Percentiles rank a stretch among this genome's conserved stretches.
These are phyloP conservation scores for Cryphonectria naterciae DNA, from an alignment of 2,329 filamentous ascomycete genomes.

Conservation along the genomic window DNA sequence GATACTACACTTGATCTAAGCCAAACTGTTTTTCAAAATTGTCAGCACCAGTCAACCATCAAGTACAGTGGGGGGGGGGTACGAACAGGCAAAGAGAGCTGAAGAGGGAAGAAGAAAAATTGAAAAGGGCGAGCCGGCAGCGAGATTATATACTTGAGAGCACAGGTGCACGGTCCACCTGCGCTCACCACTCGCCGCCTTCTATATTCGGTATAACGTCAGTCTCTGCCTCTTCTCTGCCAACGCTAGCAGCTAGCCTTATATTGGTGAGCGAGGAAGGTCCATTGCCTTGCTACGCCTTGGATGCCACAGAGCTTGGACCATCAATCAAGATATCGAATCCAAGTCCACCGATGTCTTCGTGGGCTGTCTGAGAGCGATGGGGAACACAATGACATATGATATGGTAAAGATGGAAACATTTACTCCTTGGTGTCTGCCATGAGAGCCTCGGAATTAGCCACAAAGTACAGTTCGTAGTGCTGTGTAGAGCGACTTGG, in stretches of 20 bases:
- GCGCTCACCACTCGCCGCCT: background rate
- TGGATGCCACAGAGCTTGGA: background rate
- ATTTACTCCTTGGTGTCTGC: background rate
- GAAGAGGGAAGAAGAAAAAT: slow-evolving; percentile 53
- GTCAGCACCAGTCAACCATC: background rate
- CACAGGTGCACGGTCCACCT: slow-evolving; percentile 2
- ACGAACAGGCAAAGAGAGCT: slow-evolving; percentile 45
- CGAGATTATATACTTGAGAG: background rate
- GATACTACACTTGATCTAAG: slow-evolving; percentile 79
- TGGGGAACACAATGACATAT: background rate
- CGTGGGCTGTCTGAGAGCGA: background rate
- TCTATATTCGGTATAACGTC: background rate
- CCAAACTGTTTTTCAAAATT: slow-evolving; percentile 25
- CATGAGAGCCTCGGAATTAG: background rate
- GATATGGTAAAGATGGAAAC: background rate
- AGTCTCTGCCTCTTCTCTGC: background rate
- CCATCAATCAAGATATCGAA: background rate
- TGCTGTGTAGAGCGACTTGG: background rate
- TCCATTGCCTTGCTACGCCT: background rate
- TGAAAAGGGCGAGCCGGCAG: background rate
- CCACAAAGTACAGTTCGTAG: background rate
- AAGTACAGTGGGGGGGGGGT: background rate
- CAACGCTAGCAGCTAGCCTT: background rate
- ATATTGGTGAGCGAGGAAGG: background rate
- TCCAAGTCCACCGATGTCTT: background rate